These are phyloP conservation scores for Mortierella sp. DNA, from an alignment of 371 early-diverging fungal species.

Conservation along the genomic window DNA sequence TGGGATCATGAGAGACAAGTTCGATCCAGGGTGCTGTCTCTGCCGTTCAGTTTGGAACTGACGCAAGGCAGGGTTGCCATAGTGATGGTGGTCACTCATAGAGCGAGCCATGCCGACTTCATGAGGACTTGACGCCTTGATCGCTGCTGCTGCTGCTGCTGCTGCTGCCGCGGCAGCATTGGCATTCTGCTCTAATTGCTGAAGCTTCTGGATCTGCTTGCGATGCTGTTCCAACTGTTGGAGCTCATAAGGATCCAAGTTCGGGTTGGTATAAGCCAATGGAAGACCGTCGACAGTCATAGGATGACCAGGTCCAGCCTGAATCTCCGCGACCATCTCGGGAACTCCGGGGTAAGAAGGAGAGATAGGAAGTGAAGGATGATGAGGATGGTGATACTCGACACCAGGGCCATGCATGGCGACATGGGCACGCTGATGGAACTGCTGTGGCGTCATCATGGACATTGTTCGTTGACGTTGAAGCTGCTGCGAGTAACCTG, in stretches of 20 bases:
- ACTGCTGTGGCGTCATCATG: too few relatives aligned
- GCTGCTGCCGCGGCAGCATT: not conserved
- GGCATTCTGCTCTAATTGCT: slow-evolving; percentile 1
- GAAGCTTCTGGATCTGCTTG: slow-evolving; percentile 21
- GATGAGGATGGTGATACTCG: slow-evolving; percentile 4
- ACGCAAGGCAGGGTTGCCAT: not conserved
- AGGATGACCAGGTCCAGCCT: not conserved
- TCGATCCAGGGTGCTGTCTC: slow-evolving; percentile 1
- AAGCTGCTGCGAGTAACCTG: slow-evolving; percentile 2
- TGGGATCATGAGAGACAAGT: slow-evolving; percentile 14
- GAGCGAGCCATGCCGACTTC: slow-evolving; percentile 20
- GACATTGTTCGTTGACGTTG: slow-evolving; percentile 42
- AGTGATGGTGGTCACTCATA: slow-evolving; percentile 18
- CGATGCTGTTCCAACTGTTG: slow-evolving; percentile 19
- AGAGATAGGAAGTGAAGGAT: too few relatives aligned
- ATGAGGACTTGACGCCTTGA: slow-evolving; percentile 4
- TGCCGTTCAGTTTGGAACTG: slow-evolving; percentile 15
- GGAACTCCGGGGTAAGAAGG: slow-evolving; percentile 15
- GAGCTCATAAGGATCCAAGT: slow-evolving; percentile 8
- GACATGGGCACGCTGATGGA: slow-evolving; percentile 9
- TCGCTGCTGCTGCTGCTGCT: too few relatives aligned
- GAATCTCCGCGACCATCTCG: slow-evolving; percentile 9
- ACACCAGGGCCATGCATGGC: not conserved
- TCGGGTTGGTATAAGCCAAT: not conserved
- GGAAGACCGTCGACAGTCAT: not conserved